A percentile compares a stretch with the other conserved stretches of the same genome.
Evolutionary conservation across 2,329 filamentous ascomycete genomes (phyloP).

Genomic region (Colletotrichum spinosum): DNA sequence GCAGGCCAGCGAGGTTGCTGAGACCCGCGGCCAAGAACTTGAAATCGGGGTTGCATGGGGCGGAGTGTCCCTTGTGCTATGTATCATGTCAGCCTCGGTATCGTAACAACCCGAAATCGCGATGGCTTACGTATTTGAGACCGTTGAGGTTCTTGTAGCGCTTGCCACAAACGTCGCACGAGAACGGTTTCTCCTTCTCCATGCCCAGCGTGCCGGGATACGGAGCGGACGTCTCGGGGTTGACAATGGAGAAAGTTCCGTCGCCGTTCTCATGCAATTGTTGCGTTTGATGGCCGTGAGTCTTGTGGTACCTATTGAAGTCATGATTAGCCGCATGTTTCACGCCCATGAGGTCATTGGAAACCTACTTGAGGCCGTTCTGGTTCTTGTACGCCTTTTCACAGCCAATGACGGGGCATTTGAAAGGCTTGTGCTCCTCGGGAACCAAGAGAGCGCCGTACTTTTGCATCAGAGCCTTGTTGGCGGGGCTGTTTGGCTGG

Average conservation of each 20-base stretch:
- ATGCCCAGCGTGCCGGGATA: conserved; percentile 98
- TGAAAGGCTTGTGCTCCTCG: conserved; percentile 97
- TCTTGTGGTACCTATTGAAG: conserved; percentile 71
- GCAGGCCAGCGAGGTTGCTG: conserved; percentile 48
- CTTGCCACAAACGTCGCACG: conserved; percentile 96
- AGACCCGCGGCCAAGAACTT: conserved; percentile 61
- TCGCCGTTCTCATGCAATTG: conserved; percentile 97
- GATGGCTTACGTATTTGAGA: conserved; percentile 83
- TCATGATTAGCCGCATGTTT: conserved; percentile 28
- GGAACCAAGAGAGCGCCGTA: conserved; percentile 73
- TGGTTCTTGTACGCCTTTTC: conserved; percentile 99
- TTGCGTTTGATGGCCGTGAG: conserved; percentile 95
- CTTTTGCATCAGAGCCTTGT: conserved; percentile 66
- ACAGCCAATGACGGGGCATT: conserved; percentile 96
- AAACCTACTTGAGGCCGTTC: conserved; percentile 90
- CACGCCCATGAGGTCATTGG: background rate
- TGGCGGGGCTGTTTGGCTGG: conserved; percentile 83
- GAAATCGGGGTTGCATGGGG: conserved; percentile 88
- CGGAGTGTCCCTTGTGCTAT: conserved; percentile 83
- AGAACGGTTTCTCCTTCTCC: conserved; percentile 99
- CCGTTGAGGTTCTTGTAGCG: conserved; percentile 99
- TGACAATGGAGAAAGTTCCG: conserved; percentile 97
- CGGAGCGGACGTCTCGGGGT: conserved; percentile 91
- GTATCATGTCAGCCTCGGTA: conserved; percentile 12
- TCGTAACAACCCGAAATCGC: background rate